phyloP scores from a whole-genome alignment of 1,284 basidiomycete species.

The Uromyces viciae-fabae region DNA sequence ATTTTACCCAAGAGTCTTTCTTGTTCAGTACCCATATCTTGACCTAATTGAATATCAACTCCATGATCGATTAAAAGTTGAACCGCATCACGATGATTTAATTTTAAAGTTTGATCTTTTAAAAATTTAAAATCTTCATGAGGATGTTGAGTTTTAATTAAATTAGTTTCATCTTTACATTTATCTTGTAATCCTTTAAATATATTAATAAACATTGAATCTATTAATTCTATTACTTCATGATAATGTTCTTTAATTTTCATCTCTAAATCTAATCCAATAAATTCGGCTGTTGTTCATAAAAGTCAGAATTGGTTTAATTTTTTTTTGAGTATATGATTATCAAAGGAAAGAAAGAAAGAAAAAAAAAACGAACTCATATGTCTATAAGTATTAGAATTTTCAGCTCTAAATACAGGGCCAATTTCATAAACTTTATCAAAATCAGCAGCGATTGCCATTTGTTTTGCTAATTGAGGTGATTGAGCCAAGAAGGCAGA shows the following conservation, averaged over 20 bases:
- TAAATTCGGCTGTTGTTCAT: conserved; percentile 76
- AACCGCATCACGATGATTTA: conserved; percentile 83
- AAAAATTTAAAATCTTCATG: conserved; percentile 61
- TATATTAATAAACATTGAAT: conserved; percentile 53
- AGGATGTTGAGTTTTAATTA: conserved; percentile 80
- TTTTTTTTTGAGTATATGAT: too few relatives aligned
- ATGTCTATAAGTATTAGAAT: conserved; percentile 95
- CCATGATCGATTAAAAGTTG: conserved; percentile 61
- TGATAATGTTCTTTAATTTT: conserved; percentile 96
- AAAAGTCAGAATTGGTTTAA: too few relatives aligned
- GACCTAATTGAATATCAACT: conserved; percentile 58
- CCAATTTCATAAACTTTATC: conserved; percentile 97
- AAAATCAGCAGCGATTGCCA: conserved; percentile 98
- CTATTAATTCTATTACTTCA: conserved; percentile 60
- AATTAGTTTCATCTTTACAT: conserved; percentile 73
- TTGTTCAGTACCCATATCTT: conserved; percentile 70
- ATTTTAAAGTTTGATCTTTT: conserved; percentile 56
- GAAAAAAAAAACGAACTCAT: conserved; percentile 60
- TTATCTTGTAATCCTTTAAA: conserved; percentile 59
- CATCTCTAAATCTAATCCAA: conserved; percentile 99
- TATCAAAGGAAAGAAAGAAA: conserved; percentile 10
- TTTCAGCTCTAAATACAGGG: conserved; percentile 93
- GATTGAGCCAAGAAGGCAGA: conserved; percentile 88
- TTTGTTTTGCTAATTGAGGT: conserved; percentile 96
- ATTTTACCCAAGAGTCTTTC: conserved; percentile 39